Percentiles rank a stretch among this genome's conserved stretches.
These are phyloP conservation scores for Pichia deserticola DNA, from an alignment of 805 yeast species.

Conservation along the genomic window DNA sequence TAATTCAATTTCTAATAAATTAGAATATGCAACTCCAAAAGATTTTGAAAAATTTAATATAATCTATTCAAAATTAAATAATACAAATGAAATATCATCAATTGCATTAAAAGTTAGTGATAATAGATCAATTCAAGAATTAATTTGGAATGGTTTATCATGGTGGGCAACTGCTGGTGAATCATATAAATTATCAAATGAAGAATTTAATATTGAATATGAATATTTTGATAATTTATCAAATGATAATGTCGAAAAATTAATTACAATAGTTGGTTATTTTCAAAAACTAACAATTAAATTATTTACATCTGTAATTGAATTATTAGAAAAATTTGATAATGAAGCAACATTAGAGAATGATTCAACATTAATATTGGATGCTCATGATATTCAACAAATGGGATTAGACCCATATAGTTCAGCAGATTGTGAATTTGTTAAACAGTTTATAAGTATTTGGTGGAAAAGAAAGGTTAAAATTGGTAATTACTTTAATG, in stretches of 20 bases:
- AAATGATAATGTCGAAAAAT: slow-evolving; percentile 19
- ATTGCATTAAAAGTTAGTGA: slow-evolving; percentile 26
- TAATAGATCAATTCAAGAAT: slow-evolving; percentile 47
- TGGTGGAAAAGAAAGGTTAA: slow-evolving; percentile 43
- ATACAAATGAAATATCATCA: background rate
- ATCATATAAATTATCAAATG: slow-evolving; percentile 32
- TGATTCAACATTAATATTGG: slow-evolving; percentile 3
- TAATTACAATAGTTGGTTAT: slow-evolving; percentile 37
- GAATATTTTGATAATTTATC: slow-evolving; percentile 19
- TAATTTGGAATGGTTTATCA: slow-evolving; percentile 60
- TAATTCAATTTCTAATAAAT: slow-evolving; percentile 6
- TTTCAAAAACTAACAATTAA: slow-evolving; percentile 43
- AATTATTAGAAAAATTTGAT: slow-evolving; percentile 27
- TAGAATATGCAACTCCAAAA: slow-evolving; percentile 28
- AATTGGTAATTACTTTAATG: slow-evolving; percentile 31
- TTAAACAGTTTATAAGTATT: slow-evolving; percentile 32
- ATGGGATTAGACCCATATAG: slow-evolving; percentile 56
- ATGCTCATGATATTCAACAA: slow-evolving; percentile 38
- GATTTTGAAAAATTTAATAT: slow-evolving; percentile 32
- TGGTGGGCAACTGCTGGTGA: slow-evolving; percentile 92
- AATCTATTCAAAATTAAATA: slow-evolving; percentile 16
- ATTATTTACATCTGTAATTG: slow-evolving; percentile 33
- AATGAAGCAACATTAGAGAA: slow-evolving; percentile 12
- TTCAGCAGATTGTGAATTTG: slow-evolving; percentile 36
- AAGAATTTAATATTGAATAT: slow-evolving; percentile 33